Evolutionary conservation across 2,329 filamentous ascomycete species (phyloP).

Genomic region (Fusarium devonianum): DNA sequence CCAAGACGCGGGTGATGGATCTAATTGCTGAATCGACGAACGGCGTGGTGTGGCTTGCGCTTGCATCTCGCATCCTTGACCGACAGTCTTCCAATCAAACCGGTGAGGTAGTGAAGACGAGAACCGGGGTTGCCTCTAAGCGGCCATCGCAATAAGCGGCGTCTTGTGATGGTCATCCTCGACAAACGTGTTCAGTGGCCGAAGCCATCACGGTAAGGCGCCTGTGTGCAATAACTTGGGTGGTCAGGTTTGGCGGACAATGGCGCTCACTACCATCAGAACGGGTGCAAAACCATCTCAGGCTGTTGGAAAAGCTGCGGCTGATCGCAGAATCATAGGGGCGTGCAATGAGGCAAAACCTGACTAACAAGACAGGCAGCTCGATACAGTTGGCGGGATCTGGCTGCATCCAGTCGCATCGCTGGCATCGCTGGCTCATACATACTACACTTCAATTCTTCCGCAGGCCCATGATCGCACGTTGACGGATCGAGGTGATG

Average conservation of each 20-base stretch:
- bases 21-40: conserved; percentile 27
- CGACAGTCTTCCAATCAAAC: conserved; percentile 24
- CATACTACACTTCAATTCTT: conserved; percentile 35
- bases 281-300: not conserved
- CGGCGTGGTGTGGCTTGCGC: conserved; percentile 34
- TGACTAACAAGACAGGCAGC: conserved; percentile 37
- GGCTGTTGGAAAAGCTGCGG: conserved; percentile 1
- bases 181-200: conserved; percentile 1
- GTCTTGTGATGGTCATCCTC: conserved; percentile 1
- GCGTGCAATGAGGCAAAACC: not conserved
- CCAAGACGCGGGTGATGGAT: conserved; percentile 24
- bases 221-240: not conserved
- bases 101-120: conserved; percentile 5
- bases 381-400: conserved; percentile 25
- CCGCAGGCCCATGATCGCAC: conserved; percentile 26
- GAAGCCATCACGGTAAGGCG: conserved; percentile 3
- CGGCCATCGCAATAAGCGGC: no score
- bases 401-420: conserved; percentile 37
- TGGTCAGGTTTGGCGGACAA: not conserved
- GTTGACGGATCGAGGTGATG: conserved; percentile 6
- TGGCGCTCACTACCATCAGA: not conserved
- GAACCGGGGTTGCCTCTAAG: conserved; percentile 6
- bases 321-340: conserved; percentile 3
- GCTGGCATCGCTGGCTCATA: conserved; percentile 32
- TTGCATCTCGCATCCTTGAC: conserved; percentile 32